phyloP scores from a whole-genome alignment of 768 basidiomycete species.

The Agaricus blazei region DNA sequence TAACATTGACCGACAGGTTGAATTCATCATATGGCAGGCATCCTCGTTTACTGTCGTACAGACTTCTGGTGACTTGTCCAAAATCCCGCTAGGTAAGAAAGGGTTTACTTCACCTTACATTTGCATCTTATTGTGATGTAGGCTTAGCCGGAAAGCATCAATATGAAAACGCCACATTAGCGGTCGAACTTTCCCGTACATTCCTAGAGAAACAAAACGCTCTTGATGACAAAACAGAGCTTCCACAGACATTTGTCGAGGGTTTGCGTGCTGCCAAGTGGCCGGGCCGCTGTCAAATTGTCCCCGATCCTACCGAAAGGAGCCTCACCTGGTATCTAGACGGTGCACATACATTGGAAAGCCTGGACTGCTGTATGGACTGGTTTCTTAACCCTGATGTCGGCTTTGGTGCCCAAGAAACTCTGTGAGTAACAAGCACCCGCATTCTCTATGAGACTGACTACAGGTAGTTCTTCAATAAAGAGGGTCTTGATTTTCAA shows the following conservation, averaged over 20 bases:
- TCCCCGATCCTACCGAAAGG: constrained; percentile 51
- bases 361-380: constrained; percentile 76
- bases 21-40: constrained; percentile 34
- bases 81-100: constrained; percentile 50
- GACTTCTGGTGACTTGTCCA: constrained; percentile 26
- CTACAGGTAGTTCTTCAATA: constrained; percentile 17
- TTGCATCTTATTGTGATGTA: constrained; percentile 21
- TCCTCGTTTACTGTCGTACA: constrained; percentile 67
- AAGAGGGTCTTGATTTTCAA: constrained; percentile 84
- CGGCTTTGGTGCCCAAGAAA: constrained; percentile 31
- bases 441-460: constrained; percentile 5
- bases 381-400: constrained; percentile 76
- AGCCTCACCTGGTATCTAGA: constrained; percentile 84
- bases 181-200: constrained; percentile 62
- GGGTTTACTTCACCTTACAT: constrained; percentile 35
- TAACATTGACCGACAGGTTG: not conserved
- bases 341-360: constrained; percentile 93
- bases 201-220: constrained; percentile 46
- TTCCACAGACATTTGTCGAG: constrained; percentile 50
- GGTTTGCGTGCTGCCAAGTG: constrained; percentile 73
- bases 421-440: not conserved
- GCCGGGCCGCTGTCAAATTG: constrained; percentile 93
- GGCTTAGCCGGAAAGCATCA: constrained; percentile 89
- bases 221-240: constrained; percentile 19
- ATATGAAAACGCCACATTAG: constrained; percentile 80